These are phyloP conservation scores for Vaccinium darrowii DNA, from an alignment of 148 eudicot species.

Conservation along the genomic window DNA sequence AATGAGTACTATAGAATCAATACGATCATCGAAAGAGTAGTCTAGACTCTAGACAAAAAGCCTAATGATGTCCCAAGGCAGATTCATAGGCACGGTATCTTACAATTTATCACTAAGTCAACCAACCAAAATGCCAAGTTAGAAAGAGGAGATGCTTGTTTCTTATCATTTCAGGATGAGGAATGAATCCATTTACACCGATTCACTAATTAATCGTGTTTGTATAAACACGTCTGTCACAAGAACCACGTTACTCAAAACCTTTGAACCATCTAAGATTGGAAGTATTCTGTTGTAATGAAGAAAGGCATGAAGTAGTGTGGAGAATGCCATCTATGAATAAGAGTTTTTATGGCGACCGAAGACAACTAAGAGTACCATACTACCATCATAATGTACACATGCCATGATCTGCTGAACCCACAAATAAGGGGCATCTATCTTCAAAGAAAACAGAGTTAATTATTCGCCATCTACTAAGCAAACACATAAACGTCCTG, in stretches of 20 bases:
- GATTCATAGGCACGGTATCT: not conserved
- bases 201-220: not conserved
- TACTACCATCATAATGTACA: not conserved
- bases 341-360: not conserved
- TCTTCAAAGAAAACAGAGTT: not conserved
- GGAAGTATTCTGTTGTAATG: not conserved
- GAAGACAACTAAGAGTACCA: not conserved
- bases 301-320: not conserved
- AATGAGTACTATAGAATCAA: not conserved
- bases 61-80: not conserved
- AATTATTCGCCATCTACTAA: not conserved
- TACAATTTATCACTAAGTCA: not conserved
- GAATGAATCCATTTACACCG: not conserved
- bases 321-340: not conserved
- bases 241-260: not conserved
- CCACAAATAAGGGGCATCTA: not conserved
- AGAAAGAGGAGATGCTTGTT: not conserved
- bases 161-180: not conserved
- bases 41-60: not conserved
- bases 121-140: not conserved
- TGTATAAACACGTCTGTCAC: not conserved
- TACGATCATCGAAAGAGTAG: not conserved
- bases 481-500: not conserved
- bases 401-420: too few relatives aligned
- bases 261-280: not conserved